Evolutionary conservation across 2,329 filamentous ascomycete genomes (phyloP), one percentile per base, ranked within the genome.

Genomic region (Aspergillus hortae): DNA sequence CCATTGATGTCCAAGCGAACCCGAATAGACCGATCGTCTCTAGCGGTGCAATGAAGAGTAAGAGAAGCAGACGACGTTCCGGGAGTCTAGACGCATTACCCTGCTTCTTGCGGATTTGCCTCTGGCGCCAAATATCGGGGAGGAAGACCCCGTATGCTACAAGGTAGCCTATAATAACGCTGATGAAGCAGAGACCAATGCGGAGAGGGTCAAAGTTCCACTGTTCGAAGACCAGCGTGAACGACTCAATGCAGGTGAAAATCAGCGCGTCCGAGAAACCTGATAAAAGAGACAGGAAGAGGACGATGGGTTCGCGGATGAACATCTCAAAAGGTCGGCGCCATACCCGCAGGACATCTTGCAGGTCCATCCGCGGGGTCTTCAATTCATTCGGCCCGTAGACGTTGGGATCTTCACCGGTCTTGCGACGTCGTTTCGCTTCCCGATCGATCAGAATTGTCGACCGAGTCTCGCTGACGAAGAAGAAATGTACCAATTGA

Each of bases 241-340:
- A 90, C 0, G 83, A 87, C 66, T 90, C 85, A 49, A 90, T 83
- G 66, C 87, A 88, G 77, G 88, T 88, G 74, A 90, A 90, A 70
- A 90, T 89, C 4, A 90, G 79, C 2, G 86, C 86, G 53, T 90
- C 87, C 9, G 81, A 84, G 74, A 90, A 90, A 30, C 87, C 87
- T 3, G 81, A 86, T 4, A 90, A 81, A 0, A 90, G 77, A 1
- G 87, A 89, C 4, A 90, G 75, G 35, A 80, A 82, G 14, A 87
- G 74, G 10, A 90, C 87, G 52, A 90, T 90, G 4, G 88, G 87
- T 71, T 91, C 88, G 1, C 82, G 87, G 32, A 87, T 56, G 66
- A 90, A 87, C 83, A 90, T 88, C 61, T 80, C 80, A 70, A 89
- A 90, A 0, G 87, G 86, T 0, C 86, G 82, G 27, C 73, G 59